Base-by-base conservation (phyloP, 257 asterid species). In the Misopates orontium region DNA sequence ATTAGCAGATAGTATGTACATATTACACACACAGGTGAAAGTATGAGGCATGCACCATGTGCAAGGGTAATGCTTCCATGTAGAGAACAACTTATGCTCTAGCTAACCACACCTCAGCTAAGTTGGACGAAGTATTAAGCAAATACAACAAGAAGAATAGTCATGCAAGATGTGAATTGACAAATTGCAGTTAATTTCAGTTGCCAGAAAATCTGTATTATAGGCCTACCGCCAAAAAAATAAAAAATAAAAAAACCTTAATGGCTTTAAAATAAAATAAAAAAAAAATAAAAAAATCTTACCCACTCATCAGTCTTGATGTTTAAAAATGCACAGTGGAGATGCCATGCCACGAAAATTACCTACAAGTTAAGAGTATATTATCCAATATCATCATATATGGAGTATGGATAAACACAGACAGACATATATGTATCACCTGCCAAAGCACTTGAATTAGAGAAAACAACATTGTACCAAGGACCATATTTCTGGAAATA, bases 241-340 rank as follows among this genome's bases (percentile, higher is more conserved):
- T 2, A 28, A 28, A 19, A 57, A 12, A 3, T 20, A 36, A 1
- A 15, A 64, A 72, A 66, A 39, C 45, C 48, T 11, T 24, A 41
- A 56, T 41, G 49, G 49, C 60, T 75, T 42, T 64, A 40, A 52
- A n/a, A n/a, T n/a, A 19, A 57, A 12, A 3, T 20, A 36, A 1
- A 15, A 64, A 72, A 66, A 39, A 40, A 52, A 17, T 14, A 21
- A 66, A 17, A 61, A 56, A 57, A 40, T 66, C 85, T 75, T 75
- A 83, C 88, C 85, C 88, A 83, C 68, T 83, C 83, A 52, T 83
- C 88, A 12, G 88, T 83, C 68, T 67, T 83, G 73, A 83, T 80
- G 80, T 83, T 80, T 56, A 64, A 75, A 68, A 82, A 73, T n/a
- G 80, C 81, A 60, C 88, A 80, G 55, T 80, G 62, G 60, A 80